A percentile compares a stretch with the other conserved stretches of the same genome.
Conservation (phyloP, 2,329 filamentous ascomycete genomes). For the Leptographium radiaticola region DNA sequence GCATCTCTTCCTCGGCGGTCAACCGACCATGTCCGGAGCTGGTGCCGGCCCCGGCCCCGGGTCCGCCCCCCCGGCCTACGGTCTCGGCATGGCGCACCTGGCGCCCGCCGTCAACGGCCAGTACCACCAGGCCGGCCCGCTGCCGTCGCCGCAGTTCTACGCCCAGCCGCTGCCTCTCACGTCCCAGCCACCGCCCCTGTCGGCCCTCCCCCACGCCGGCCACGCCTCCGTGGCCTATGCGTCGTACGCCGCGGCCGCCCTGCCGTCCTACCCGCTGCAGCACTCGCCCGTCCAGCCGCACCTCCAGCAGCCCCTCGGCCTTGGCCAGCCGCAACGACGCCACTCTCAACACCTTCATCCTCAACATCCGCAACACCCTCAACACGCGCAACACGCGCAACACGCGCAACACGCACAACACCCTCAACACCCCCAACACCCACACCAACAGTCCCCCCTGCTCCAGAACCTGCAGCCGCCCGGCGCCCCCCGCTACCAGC, state of each 20-base stretch:
- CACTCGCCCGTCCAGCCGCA: slow-evolving; percentile 1
- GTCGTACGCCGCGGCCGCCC: neutral
- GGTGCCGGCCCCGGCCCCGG: neutral
- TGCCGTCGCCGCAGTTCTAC: slow-evolving; percentile 9
- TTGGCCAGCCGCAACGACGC: neutral
- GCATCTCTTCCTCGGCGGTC: slow-evolving; percentile 25
- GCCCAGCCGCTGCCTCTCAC: slow-evolving; percentile 5
- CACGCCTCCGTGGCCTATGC: too few species aligned
- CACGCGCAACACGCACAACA: slow-evolving; percentile 1
- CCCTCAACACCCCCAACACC: neutral
- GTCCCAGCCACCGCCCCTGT: neutral
- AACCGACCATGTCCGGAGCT: slow-evolving; percentile 15
- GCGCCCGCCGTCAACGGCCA: slow-evolving; percentile 5
- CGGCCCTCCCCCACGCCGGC: too few species aligned
- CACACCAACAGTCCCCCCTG: neutral
- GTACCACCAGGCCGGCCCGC: slow-evolving; percentile 1
- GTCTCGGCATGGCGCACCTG: slow-evolving; percentile 7
- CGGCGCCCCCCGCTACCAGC: neutral
- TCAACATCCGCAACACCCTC: neutral
- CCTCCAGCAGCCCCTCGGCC: neutral
- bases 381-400: neutral
- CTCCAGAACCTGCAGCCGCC: slow-evolving; percentile 1
- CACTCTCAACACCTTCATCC: neutral
- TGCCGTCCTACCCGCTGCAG: neutral
- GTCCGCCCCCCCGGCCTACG: slow-evolving; percentile 7